Base-by-base conservation (phyloP, 2,329 filamentous ascomycete species). In the Catunica adiposa region DNA sequence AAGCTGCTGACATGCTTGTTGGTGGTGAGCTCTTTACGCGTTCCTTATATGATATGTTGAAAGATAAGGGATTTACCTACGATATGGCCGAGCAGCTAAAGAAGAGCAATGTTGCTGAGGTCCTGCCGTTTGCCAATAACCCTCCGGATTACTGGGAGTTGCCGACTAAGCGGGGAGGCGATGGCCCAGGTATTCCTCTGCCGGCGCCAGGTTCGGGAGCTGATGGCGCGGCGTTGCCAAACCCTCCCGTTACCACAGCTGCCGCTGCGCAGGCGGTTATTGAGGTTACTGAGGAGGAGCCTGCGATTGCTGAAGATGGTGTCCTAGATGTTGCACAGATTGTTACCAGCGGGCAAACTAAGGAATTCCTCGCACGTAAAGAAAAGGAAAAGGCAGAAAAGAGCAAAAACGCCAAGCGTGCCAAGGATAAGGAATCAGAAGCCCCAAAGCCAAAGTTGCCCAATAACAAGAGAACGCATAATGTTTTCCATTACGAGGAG, bases 11-110 rank as follows among this genome's bases (percentile, higher is more conserved):
- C 22, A 64, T 67, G 47, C 71, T 82, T 14, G 92, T 87, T 59
- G 92, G 92, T 61, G 92, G 92, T 53, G 85, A 96, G 63, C 80
- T 84, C 1, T 87, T 97, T 72, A 97, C 90, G 0, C 76, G 78
- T 62, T 76, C 80, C 58, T 73, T 97, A 42, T 67, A 80, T 47
- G 76, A 83, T 62, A 72, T 92, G 58, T 71, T 97, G 44, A 67
- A 73, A 60, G 66, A 67, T 47, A 76, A 80, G 64, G 71, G 72
- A 2, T 82, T 84, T 61, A 78, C 73, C 20, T 70, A 74, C 59
- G 78, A 84, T 44, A 84, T 84, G 79, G 79, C 79, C 0, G 82
- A 85, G 68, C 79, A 84, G 66, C 67, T 85, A 58, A 85, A 85
- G 70, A 79, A 73, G 68, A 84, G 78, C 61, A 62, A 69, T 38